A percentile compares a stretch with the other conserved stretches of the same genome.
These are phyloP conservation scores for Spathaspora gorwiae DNA, from an alignment of 805 yeast genomes.

Conservation along the genomic window DNA sequence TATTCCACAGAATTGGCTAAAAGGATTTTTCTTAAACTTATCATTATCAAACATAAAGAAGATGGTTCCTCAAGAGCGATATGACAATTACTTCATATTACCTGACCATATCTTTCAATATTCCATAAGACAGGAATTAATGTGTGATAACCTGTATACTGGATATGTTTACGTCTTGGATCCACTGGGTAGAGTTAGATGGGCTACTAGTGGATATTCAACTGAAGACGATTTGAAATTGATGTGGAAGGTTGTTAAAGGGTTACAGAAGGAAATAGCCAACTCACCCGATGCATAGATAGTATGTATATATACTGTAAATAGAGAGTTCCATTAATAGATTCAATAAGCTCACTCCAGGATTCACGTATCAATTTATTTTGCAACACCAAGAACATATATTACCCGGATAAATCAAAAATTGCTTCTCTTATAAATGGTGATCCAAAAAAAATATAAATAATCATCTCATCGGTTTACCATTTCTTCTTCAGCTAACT, in stretches of 20 bases:
- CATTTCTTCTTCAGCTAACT: not conserved
- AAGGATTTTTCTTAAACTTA: constrained; percentile 54
- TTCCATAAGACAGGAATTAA: constrained; percentile 52
- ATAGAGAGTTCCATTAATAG: no score
- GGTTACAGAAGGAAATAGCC: constrained; percentile 47
- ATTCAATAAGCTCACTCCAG: no score
- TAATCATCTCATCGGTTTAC: no score
- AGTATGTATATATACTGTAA: no score
- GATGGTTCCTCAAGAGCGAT: constrained; percentile 45
- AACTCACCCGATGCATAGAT: not conserved
- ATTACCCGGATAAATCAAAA: no score
- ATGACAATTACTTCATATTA: constrained; percentile 57
- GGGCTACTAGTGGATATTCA: constrained; percentile 89
- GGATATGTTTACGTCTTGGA: constrained; percentile 85
- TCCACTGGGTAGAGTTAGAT: constrained; percentile 66
- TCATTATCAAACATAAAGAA: constrained; percentile 41
- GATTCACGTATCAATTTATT: no score
- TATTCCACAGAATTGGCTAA: constrained; percentile 68
- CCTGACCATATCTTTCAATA: constrained; percentile 56
- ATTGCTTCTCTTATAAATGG: no score
- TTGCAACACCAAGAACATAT: no score
- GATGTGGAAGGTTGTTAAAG: constrained; percentile 63
- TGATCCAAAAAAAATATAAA: no score
- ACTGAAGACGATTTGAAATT: constrained; percentile 57
- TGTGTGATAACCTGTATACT: constrained; percentile 69